A percentile compares a stretch with the other conserved stretches of the same genome.
These are phyloP conservation scores for Dothiorella sarmentorum DNA, from an alignment of 2,329 filamentous ascomycete genomes.

Conservation along the genomic window DNA sequence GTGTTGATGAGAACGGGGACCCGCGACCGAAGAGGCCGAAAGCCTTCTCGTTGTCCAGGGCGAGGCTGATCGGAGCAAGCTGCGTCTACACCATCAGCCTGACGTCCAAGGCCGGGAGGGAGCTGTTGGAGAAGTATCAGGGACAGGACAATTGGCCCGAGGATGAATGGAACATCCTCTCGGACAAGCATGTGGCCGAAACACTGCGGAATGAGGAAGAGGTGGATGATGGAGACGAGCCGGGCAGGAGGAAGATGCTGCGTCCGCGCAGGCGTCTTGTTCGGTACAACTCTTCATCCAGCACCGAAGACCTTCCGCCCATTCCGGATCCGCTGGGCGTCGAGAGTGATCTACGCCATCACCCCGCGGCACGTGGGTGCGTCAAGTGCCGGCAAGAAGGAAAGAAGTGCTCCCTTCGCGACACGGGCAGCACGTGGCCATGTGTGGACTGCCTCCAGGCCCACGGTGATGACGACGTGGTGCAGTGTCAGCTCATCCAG, in stretches of 20 bases:
- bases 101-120: constrained; percentile 21
- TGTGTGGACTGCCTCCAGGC: constrained; percentile 19
- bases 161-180: not conserved
- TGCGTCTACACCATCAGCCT: constrained; percentile 26
- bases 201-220: not conserved
- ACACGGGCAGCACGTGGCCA: constrained; percentile 29
- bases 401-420: constrained; percentile 28
- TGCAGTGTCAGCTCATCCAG: constrained; percentile 34
- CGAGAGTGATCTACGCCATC: constrained; percentile 30
- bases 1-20: not conserved
- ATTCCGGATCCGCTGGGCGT: constrained; percentile 27
- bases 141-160: constrained; percentile 1
- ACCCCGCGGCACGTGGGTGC: constrained; percentile 36
- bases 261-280: not conserved
- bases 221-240: not conserved
- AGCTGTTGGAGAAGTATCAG: not conserved
- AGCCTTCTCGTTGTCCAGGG: not conserved
- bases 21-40: not conserved
- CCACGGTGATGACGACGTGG: constrained; percentile 10
- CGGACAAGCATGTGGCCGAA: not conserved
- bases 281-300: not conserved
- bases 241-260: not conserved
- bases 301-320: constrained; percentile 1
- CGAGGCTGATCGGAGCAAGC: constrained; percentile 17
- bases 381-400: constrained; percentile 26